These are phyloP conservation scores for Drechslerella stenobrocha DNA, from an alignment of 2,329 filamentous ascomycete genomes.

Conservation along the genomic window DNA sequence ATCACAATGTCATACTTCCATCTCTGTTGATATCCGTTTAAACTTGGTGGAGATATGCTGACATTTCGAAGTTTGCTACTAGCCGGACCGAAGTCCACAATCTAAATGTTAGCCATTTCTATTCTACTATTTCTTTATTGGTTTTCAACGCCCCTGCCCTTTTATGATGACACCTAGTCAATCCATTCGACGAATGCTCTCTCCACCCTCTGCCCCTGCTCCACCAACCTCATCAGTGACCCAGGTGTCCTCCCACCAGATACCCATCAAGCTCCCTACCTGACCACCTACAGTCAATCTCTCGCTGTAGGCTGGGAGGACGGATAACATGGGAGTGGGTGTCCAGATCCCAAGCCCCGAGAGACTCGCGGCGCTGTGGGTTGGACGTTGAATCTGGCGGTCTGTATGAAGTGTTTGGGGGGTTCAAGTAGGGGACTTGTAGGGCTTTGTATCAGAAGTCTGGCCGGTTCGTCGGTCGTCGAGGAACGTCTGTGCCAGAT, in stretches of 20 bases:
- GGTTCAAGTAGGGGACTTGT: slow-evolving; percentile 19
- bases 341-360: slow-evolving; percentile 14
- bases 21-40: neutral
- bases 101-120: slow-evolving; percentile 13
- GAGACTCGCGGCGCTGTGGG: slow-evolving; percentile 28
- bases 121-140: neutral
- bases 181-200: slow-evolving; percentile 50
- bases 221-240: slow-evolving; percentile 22
- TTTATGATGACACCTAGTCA: slow-evolving; percentile 50
- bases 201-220: slow-evolving; percentile 45
- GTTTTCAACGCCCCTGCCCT: slow-evolving; percentile 2
- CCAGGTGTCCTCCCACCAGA: slow-evolving; percentile 36
- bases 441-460: slow-evolving; percentile 48
- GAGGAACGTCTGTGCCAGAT: slow-evolving; percentile 46
- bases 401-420: slow-evolving; percentile 29
- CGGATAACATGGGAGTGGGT: slow-evolving; percentile 48
- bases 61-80: neutral
- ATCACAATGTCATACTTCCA: slow-evolving; percentile 1
- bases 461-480: slow-evolving; percentile 47
- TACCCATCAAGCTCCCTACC: slow-evolving; percentile 43
- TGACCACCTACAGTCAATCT: slow-evolving; percentile 38
- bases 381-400: slow-evolving; percentile 41
- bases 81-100: neutral
- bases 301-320: slow-evolving; percentile 42
- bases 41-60: neutral